Evolutionary conservation across 2,329 filamentous ascomycete species (phyloP).

Genomic region (Aspergillus floridensis): DNA sequence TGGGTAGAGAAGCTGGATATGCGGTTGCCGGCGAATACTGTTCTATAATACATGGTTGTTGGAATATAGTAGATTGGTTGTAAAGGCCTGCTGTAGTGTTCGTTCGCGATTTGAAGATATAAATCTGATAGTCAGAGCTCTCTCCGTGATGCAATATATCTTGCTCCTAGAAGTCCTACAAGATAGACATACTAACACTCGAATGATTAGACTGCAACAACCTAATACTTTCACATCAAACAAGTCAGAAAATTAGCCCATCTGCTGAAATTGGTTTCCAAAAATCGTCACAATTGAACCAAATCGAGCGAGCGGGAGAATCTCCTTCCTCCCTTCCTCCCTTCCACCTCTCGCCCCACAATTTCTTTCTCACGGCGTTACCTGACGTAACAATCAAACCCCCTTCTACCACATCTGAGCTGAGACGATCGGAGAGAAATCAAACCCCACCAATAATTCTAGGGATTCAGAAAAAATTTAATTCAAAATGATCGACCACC

Average conservation of each 20-base stretch:
- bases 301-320: background rate
- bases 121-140: no score
- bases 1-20: background rate
- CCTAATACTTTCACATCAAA: no score
- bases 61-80: background rate
- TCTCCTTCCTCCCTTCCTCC: background rate
- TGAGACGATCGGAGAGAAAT: background rate
- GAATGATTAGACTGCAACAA: no score
- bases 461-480: background rate
- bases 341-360: slow-evolving; percentile 12
- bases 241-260: no score
- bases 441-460: slow-evolving; percentile 15
- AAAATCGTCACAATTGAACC: no score
- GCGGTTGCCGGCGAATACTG: background rate
- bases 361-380: slow-evolving; percentile 13
- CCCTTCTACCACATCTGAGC: slow-evolving; percentile 3
- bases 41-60: background rate
- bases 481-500: slow-evolving; percentile 66
- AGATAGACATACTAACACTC: no score
- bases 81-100: no score
- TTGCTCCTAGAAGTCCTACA: no score
- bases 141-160: no score
- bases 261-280: no score
- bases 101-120: no score
- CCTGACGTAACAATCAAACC: slow-evolving; percentile 20